A percentile compares a stretch with the other conserved stretches of the same genome.
phyloP scores from a whole-genome alignment of 306 rosid species.

The Citrullus mucosospermus region DNA sequence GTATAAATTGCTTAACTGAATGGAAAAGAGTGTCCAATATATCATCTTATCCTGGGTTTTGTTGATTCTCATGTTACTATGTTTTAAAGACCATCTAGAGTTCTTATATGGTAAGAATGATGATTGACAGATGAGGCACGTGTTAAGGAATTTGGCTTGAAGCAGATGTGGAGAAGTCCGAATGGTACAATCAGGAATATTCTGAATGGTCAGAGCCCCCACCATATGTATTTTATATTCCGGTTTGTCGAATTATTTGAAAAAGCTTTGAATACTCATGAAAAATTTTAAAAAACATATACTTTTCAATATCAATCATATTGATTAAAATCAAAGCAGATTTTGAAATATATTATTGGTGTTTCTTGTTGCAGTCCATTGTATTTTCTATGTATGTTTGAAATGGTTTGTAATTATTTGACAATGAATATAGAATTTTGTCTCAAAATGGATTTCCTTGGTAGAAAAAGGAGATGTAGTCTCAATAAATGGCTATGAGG shows the following conservation, averaged over 20 bases:
- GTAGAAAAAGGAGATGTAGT: too few species aligned
- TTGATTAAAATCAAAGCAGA: neutral
- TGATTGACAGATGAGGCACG: constrained; percentile 78
- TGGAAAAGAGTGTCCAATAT: neutral
- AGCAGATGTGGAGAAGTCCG: constrained; percentile 97
- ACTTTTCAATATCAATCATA: neutral
- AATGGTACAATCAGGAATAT: constrained; percentile 96
- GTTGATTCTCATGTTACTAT: neutral
- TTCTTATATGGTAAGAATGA: constrained; percentile 13
- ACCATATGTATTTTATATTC: neutral
- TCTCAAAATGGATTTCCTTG: neutral
- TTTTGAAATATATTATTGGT: neutral
- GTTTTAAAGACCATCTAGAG: neutral
- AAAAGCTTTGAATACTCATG: neutral
- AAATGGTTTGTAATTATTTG: neutral
- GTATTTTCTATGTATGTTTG: neutral
- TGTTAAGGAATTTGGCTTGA: constrained; percentile 71
- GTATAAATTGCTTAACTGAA: constrained; percentile 18
- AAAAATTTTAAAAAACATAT: neutral
- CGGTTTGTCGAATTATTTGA: neutral
- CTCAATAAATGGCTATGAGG: too few species aligned
- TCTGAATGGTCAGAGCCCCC: constrained; percentile 56
- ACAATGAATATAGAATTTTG: neutral
- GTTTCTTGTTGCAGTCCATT: neutral
- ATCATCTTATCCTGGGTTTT: neutral